phyloP scores from a whole-genome alignment of 306 rosid genomes.

The Benincasa hispida region DNA sequence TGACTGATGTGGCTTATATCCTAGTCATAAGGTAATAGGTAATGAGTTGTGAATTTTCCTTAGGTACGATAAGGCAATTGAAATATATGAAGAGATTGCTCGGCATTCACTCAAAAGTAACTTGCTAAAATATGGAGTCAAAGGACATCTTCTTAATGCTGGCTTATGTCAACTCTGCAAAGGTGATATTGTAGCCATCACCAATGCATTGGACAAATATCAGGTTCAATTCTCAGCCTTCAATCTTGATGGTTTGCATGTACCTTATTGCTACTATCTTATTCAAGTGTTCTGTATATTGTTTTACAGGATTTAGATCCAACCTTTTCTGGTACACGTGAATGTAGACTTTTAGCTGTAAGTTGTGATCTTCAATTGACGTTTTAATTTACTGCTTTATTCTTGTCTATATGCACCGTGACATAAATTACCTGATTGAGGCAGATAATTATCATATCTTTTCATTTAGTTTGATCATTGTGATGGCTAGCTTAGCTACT shows the following conservation, averaged over 20 bases:
- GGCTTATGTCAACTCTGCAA: constrained; percentile 93
- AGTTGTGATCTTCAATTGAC: constrained; percentile 2
- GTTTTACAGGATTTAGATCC: constrained; percentile 88
- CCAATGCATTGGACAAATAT: constrained; percentile 72
- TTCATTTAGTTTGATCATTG: neutral
- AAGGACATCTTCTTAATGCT: constrained; percentile 96
- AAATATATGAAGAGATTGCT: constrained; percentile 80
- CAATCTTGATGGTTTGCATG: neutral
- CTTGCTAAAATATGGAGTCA: constrained; percentile 91
- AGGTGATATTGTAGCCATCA: constrained; percentile 70
- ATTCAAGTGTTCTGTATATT: neutral
- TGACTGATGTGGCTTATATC: neutral
- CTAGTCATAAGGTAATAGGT: neutral
- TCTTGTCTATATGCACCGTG: neutral
- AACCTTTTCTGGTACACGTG: constrained; percentile 85
- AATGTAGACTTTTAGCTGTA: constrained; percentile 69
- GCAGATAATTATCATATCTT: neutral
- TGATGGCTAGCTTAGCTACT: neutral
- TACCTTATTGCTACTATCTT: neutral
- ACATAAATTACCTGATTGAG: neutral
- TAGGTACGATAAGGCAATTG: constrained; percentile 75
- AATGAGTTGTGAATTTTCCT: neutral
- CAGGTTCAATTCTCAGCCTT: constrained; percentile 41
- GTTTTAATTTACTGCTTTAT: neutral
- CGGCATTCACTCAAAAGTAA: constrained; percentile 73